Evolutionary conservation across 306 rosid species (phyloP).

Genomic region (Hippophae rhamnoides): DNA sequence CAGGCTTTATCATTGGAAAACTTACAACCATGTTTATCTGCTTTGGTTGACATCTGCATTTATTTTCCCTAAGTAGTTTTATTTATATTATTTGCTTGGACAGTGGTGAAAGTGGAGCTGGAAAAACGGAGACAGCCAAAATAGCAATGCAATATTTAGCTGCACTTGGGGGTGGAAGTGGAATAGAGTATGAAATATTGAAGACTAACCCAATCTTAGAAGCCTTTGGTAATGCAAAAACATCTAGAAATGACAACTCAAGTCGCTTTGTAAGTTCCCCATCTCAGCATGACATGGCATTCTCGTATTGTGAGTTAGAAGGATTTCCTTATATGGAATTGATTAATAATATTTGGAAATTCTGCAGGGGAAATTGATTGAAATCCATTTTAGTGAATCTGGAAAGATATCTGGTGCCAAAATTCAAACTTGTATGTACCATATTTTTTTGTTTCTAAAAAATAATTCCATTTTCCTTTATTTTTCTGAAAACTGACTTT

Average conservation of each 20-base stretch:
- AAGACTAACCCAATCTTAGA: conserved; percentile 96
- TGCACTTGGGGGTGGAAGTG: conserved; percentile 97
- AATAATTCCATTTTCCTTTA: conserved; percentile 10
- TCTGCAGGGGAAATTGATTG: conserved; percentile 91
- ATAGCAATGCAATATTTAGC: conserved; percentile 99
- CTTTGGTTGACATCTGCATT: neutral
- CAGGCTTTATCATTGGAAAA: too few relatives aligned
- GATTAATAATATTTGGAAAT: too few relatives aligned
- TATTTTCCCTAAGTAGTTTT: neutral
- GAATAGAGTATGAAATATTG: conserved; percentile 88
- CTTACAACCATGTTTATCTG: neutral
- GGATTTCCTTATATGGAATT: too few relatives aligned
- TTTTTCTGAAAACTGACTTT: conserved; percentile 21
- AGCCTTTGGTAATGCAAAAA: conserved; percentile 98
- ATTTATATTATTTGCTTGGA: conserved; percentile 2
- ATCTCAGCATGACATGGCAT: neutral
- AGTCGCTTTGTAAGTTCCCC: conserved; percentile 90
- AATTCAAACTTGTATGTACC: conserved; percentile 83
- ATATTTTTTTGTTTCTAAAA: conserved; percentile 15
- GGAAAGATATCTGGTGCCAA: conserved; percentile 98
- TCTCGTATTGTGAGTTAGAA: too few relatives aligned
- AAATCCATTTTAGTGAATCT: conserved; percentile 93
- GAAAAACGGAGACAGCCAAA: conserved; percentile 97
- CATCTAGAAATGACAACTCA: conserved; percentile 96
- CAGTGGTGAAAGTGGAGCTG: conserved; percentile 99